These are phyloP conservation scores for Zoysia matrella DNA, from an alignment of 202 grass and related monocot species.

Conservation along the genomic window DNA sequence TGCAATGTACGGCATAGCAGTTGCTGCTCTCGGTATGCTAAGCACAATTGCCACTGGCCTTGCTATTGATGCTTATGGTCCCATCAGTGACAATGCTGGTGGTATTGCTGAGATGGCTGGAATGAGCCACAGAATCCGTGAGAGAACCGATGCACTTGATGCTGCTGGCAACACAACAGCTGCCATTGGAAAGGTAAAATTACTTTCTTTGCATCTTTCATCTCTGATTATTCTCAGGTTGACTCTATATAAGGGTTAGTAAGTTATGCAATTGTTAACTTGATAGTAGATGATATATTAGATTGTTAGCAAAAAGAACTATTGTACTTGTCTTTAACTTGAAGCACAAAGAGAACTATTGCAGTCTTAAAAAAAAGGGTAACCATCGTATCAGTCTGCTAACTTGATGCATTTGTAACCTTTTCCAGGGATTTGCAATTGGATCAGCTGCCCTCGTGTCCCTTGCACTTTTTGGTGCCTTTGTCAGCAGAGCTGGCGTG, in stretches of 20 bases:
- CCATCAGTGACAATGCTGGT: too few species aligned
- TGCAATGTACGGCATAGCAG: slow-evolving; percentile 93
- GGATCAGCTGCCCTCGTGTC: slow-evolving; percentile 93
- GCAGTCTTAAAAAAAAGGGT: too few species aligned
- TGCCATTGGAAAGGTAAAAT: slow-evolving; percentile 89
- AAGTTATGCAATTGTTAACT: background rate
- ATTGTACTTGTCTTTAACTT: background rate
- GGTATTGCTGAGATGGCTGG: too few species aligned
- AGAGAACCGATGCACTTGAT: slow-evolving; percentile 96
- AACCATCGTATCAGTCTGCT: background rate
- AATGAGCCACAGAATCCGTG: slow-evolving; percentile 49
- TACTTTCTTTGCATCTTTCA: background rate
- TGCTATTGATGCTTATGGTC: too few species aligned
- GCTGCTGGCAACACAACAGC: slow-evolving; percentile 96
- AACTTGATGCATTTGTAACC: slow-evolving; percentile 12
- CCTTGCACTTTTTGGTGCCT: slow-evolving; percentile 85
- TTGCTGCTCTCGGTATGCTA: slow-evolving; percentile 86
- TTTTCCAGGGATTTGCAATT: slow-evolving; percentile 86
- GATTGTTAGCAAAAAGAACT: background rate
- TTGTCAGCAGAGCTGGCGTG: slow-evolving; percentile 84
- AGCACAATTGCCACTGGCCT: too few species aligned
- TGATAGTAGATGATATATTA: background rate
- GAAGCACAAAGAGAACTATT: background rate
- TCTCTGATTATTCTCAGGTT: slow-evolving; percentile 1
- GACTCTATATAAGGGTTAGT: background rate